Conservation (phyloP, 306 rosid species). For the Prunus mume region DNA sequence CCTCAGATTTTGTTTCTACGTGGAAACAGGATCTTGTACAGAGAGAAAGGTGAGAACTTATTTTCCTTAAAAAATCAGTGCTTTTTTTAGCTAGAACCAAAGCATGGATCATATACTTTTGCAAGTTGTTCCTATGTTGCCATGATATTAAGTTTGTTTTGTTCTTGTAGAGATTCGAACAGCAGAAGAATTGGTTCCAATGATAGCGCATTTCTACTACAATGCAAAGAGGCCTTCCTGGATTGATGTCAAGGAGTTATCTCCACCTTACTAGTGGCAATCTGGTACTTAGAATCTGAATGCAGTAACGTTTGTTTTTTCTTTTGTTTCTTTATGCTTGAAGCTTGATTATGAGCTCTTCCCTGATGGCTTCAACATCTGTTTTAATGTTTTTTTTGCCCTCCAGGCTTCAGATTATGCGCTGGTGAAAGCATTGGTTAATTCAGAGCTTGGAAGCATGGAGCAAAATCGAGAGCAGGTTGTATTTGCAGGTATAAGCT, state of each 20-base stretch:
- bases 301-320: not conserved
- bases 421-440: not conserved
- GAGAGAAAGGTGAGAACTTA: conserved; percentile 75
- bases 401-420: not conserved
- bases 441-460: not conserved
- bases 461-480: not conserved
- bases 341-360: not conserved
- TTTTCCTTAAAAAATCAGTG: not conserved
- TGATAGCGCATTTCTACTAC: conserved; percentile 93
- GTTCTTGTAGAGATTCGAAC: conserved; percentile 53
- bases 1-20: conserved; percentile 78
- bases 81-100: too few species aligned
- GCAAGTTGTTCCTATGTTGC: conserved; percentile 1
- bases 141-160: not conserved
- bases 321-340: not conserved
- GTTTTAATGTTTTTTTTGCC: not conserved
- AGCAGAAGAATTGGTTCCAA: conserved; percentile 76
- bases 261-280: conserved; percentile 27
- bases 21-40: conserved; percentile 72
- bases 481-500: conserved; percentile 5
- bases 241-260: conserved; percentile 53
- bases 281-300: not conserved
- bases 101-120: not conserved
- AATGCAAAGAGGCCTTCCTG: conserved; percentile 90
- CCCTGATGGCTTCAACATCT: not conserved